Base-by-base conservation (phyloP, 2,329 filamentous ascomycete genomes). In the Phoma herbarum region DNA sequence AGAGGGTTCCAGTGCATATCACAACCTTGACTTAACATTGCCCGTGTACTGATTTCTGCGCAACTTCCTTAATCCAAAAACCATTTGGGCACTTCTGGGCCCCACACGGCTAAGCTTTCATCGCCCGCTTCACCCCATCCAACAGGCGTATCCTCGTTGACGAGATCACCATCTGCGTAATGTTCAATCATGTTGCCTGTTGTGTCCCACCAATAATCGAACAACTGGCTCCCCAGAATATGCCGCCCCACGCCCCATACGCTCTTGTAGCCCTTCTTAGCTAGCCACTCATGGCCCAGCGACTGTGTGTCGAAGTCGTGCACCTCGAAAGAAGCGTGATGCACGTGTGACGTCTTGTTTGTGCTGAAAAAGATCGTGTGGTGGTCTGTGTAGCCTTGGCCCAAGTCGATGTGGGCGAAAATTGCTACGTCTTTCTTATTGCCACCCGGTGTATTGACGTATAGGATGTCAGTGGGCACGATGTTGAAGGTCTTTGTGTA, bases 221-320 rank as follows among this genome's bases (percentile, higher is more conserved):
- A 92, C 50, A 91, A 86, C 76, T 91, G 89, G 62, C 83, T 86
- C 4, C 89, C 89, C 66, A 91, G 80, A 22, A 90, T 83, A 78
- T 91, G 89, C 51, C 89, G 77, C 0, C 89, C 89, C 0, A 92
- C 85, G 1, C 89, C 89, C 89, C 89, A 92, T 61, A 87, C 87
- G 65, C 82, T 84, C 67, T 82, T 82, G 70, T 89, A 89, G 1
- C 85, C 85, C 72, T 87, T 85, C 61, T 85, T 78, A 2, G 80
- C 80, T 61, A 92, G 77, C 86, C 87, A 91, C 67, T 89, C 84
- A 75, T 92, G 89, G 1, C 89, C 89, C 3, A 91, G 78, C 29
- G 86, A 81, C 78, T 91, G 89, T 4, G 86, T 85, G 70, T 92
- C 89, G 66, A 89, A 90, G 72, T 91, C 68, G 66, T 89, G 85